Evolutionary conservation across 1,139 yeast genomes (phyloP).

Genomic region (Pneumocystis carinii): DNA sequence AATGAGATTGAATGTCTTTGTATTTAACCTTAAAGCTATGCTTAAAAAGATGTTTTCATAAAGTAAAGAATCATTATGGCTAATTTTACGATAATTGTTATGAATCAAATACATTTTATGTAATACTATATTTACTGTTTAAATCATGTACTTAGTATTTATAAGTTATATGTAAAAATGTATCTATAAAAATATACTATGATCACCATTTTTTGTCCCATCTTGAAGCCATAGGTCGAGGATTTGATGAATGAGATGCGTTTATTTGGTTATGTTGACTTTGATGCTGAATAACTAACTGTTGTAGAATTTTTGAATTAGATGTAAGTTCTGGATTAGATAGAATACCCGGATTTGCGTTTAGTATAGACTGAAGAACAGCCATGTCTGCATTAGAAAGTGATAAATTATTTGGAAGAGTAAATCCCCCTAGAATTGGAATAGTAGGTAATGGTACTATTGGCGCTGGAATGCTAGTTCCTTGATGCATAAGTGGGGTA

Average conservation of each 20-base stretch:
- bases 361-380: constrained; percentile 17
- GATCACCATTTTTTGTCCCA: background rate
- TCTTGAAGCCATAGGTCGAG: background rate
- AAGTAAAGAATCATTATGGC: background rate
- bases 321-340: constrained; percentile 16
- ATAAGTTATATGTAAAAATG: background rate
- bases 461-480: background rate
- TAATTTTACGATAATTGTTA: background rate
- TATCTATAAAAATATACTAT: background rate
- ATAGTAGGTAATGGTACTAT: background rate
- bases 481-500: background rate
- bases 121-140: background rate
- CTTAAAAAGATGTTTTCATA: background rate
- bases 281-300: constrained; percentile 18
- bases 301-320: constrained; percentile 20
- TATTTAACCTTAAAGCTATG: background rate
- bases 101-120: background rate
- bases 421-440: background rate
- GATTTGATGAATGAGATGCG: background rate
- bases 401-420: constrained; percentile 24
- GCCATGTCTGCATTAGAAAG: constrained; percentile 18
- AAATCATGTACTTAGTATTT: background rate
- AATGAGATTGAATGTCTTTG: background rate
- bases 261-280: constrained; percentile 2
- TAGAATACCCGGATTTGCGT: constrained; percentile 18